Base-by-base conservation (phyloP, 1,284 basidiomycete species). In the Cutaneotrichosporon mucoides region DNA sequence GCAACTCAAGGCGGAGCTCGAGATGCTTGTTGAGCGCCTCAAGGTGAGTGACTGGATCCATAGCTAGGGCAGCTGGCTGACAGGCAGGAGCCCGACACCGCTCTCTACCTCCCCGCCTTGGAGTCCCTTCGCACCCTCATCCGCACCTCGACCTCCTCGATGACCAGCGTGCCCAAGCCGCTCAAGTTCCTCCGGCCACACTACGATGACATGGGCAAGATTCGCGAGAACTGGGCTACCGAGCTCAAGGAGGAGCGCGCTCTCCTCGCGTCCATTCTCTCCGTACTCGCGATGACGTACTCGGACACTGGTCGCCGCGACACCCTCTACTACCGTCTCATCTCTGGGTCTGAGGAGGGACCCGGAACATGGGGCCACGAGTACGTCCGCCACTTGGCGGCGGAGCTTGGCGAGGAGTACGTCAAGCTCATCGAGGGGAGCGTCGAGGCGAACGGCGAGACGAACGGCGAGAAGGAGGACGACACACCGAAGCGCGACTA, bases 91-190 rank as follows among this genome's bases (percentile, higher is more conserved):
- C 75, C 88, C 60, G 86, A 98, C 73, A 88, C 86, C 0, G 81
- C 83, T 24, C 83, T 99, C 43, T 90, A 99, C 78, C 83, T 88
- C 33, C 89, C 95, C 35, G 93, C 95, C 15, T 84, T 99, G 37
- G 96, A 99, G 80, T 92, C 92, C 2, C 83, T 99, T 13, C 85
- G 95, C 58, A 95, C 90, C 24, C 82, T 99, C 43, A 99, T 99
- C 71, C 84, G 92, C 71, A 98, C 96, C 4, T 94, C 93, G 24
- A 99, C 96, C 4, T 95, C 92, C 16, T 98, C 93, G 6, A 98
- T 99, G 95, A 99, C 96, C n/a, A 95, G 92, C 12, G 96, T 99
- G 11, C 96, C 96, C 3, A 99, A 99, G 82, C 96, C 96, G 40
- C 85, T 99, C 65, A 99, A 99, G 80, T 99, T 99, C 81, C 84